Base-by-base conservation (phyloP, 2,329 filamentous ascomycete genomes). In the Emmonsiellopsis sp. region DNA sequence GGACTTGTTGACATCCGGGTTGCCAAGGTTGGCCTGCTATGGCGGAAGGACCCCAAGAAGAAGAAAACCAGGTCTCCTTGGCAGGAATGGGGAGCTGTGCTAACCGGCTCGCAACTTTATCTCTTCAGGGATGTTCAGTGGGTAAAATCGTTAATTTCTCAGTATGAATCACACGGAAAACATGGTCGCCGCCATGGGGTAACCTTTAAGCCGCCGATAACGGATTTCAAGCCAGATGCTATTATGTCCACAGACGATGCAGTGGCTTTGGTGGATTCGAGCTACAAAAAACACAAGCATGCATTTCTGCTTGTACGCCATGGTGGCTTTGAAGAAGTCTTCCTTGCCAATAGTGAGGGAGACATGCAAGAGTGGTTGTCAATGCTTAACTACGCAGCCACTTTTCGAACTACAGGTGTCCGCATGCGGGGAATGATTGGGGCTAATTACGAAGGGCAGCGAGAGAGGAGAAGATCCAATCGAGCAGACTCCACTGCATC, bases 311-410 rank as follows among this genome's bases (percentile, higher is more conserved):
- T 96, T 62, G 87, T 95, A 55, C 83, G 89, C 33, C 88, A 93
- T 58, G 87, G 87, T 49, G 87, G 89, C 0, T 76, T 91, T 40
- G 92, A 98, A 63, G 93, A 98, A 66, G 85, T 92, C 0, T 85
- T 98, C 39, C 75, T 97, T 14, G 92, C 93, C 5, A 91, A 96
- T 62, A 89, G 83, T 51, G 93, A 98, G 62, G 77, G 82, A 1
- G 93, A 98, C 62, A 84, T 95, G 79, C 95, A 96, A 63, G 93
- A 98, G 65, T 98, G 93, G 93, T 76, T 98, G 32, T 88, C 87
- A 6, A 93, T 95, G 64, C 80, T 98, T 56, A 98, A 98, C 67
- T 97, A 97, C 66, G 92, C 92, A 36, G 91, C 93, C 7, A 88
- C 93, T 0, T 97, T 97, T 68, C 82, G 89, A 60, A 95, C 90